Conservation (phyloP, 305 asterid genomes). For the Fraxinus baroniana region DNA sequence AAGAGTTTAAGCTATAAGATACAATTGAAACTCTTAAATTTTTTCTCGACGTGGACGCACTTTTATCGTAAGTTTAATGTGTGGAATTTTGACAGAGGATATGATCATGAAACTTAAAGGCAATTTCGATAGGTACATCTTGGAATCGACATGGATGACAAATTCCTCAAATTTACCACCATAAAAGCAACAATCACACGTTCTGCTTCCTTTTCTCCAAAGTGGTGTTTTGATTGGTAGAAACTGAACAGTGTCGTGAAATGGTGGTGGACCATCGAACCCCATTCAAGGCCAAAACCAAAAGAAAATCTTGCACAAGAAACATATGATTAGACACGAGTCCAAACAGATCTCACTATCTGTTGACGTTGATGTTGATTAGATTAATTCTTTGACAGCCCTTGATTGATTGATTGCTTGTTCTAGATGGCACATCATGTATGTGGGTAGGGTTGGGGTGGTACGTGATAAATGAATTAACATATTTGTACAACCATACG, state of each 20-base stretch:
- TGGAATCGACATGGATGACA: background rate
- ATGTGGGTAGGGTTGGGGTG: background rate
- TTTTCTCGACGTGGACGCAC: background rate
- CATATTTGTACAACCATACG: too few relatives aligned
- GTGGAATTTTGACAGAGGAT: background rate
- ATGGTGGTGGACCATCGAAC: conserved; percentile 32
- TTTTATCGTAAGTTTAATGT: background rate
- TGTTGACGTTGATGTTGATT: background rate
- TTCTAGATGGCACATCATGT: background rate
- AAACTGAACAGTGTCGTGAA: background rate
- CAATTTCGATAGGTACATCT: background rate
- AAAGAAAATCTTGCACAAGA: background rate
- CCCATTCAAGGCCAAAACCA: conserved; percentile 21
- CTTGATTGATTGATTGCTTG: background rate
- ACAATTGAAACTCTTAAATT: background rate
- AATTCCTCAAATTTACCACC: background rate
- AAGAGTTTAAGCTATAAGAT: background rate
- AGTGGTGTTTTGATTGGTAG: background rate
- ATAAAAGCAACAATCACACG: background rate
- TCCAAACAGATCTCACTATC: background rate
- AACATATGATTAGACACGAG: background rate
- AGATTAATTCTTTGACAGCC: background rate
- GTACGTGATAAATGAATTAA: background rate
- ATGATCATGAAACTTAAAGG: background rate
- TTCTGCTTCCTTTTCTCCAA: background rate